phyloP scores from a whole-genome alignment of 306 rosid genomes.

The Gynostemma pentaphyllum region DNA sequence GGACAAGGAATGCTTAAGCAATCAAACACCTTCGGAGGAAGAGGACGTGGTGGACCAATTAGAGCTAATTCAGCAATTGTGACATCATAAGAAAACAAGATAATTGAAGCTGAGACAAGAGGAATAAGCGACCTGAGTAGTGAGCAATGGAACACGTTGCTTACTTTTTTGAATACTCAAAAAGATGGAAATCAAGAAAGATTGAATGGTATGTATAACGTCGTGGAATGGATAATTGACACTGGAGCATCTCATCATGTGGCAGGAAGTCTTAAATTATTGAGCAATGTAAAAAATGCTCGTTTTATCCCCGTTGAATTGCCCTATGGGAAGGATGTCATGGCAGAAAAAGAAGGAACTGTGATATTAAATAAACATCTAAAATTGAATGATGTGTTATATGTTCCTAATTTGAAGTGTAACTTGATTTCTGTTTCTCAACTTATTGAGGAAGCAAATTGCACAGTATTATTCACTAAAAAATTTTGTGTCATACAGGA shows the following conservation, averaged over 20 bases:
- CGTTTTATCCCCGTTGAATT: background rate
- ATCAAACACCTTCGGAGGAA: background rate
- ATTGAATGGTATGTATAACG: background rate
- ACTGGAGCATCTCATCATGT: background rate
- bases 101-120: background rate
- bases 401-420: background rate
- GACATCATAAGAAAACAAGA: background rate
- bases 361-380: background rate
- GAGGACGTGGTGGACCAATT: background rate
- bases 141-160: background rate
- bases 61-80: background rate
- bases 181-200: background rate
- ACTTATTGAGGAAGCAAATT: background rate
- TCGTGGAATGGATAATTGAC: background rate
- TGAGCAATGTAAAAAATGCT: background rate
- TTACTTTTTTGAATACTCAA: background rate
- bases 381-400: background rate
- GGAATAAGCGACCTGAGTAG: background rate
- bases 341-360: background rate
- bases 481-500: constrained; percentile 5
- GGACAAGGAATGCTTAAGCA: background rate
- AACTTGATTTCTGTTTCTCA: background rate
- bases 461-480: background rate
- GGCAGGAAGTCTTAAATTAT: background rate
- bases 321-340: background rate